A percentile compares a stretch with the other conserved stretches of the same genome.
Conservation (phyloP, 176 grass and related monocot species). For the Oryza brachyantha region DNA sequence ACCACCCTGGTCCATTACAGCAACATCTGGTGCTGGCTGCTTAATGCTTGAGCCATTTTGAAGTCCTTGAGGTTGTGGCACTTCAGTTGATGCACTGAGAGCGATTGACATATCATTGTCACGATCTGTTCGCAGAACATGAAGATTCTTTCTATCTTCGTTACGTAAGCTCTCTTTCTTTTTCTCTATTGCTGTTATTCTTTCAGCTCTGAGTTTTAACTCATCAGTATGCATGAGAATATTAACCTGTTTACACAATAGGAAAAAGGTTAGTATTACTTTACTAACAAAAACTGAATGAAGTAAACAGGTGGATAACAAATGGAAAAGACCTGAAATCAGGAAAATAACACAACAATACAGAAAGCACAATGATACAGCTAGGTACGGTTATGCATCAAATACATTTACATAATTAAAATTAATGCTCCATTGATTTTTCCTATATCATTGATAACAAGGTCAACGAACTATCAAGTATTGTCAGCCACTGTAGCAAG, state of each 20-base stretch:
- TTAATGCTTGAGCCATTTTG: background rate
- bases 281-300: background rate
- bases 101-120: background rate
- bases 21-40: background rate
- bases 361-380: background rate
- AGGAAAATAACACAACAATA: background rate
- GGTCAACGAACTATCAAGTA: background rate
- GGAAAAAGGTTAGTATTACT: background rate
- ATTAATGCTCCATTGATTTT: background rate
- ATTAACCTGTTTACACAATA: constrained; percentile 53
- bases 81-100: constrained; percentile 15
- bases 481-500: background rate
- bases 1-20: background rate
- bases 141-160: background rate
- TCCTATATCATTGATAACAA: background rate
- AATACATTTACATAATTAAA: background rate
- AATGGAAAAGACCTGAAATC: background rate
- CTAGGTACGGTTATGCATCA: background rate
- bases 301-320: background rate
- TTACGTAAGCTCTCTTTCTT: constrained; percentile 17
- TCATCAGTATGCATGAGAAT: constrained; percentile 81
- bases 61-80: background rate
- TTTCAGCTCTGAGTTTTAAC: constrained; percentile 34
- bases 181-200: constrained; percentile 43
- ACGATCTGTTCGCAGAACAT: background rate